Base-by-base conservation (phyloP, 1,284 basidiomycete genomes). In the Pseudozyma thailandica region DNA sequence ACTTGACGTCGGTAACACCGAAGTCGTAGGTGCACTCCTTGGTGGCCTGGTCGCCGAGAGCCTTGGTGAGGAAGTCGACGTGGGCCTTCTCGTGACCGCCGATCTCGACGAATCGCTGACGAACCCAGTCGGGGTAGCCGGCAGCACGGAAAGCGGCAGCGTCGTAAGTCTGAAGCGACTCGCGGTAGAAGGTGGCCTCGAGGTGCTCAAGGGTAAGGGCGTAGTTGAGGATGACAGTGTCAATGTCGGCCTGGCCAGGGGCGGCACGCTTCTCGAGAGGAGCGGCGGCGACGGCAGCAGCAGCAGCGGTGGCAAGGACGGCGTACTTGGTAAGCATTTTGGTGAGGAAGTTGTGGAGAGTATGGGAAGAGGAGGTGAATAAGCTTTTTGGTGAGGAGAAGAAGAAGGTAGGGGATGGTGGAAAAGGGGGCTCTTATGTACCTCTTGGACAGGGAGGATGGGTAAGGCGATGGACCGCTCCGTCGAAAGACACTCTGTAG, bases 161-260 rank as follows among this genome's bases (percentile, higher is more conserved):
- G n/a, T 78, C 74, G 56, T 75, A 75, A 42, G 73, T 68, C 48
- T 59, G 47, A 12, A 72, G 70, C 18, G 57, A 20, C 51, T 73
- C 69, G 26, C 65, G 63, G 79, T 86, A 92, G 85, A 91, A 91
- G 21, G 86, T 84, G 80, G 86, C 86, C 82, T 91, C 89, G 64
- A 92, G 85, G 79, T 90, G 87, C 83, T 91, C 89, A 46, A 91
- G 86, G 20, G 87, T 88, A 46, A 91, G 85, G 2, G 89, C 88
- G 72, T 87, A 88, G 79, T 90, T 88, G 57, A 88, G 83, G 61
- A 87, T 84, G 69, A 82, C 73, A 30, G 52, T 59, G 70, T 84
- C 83, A 59, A 81, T 80, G 72, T 80, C 77, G 35, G 75, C 59
- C 57, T 80, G 74, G 63, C 68, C 77, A 55, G 77, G 58, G 21